Conservation (phyloP, 805 yeast genomes). For the Kodamaea sagamina region DNA sequence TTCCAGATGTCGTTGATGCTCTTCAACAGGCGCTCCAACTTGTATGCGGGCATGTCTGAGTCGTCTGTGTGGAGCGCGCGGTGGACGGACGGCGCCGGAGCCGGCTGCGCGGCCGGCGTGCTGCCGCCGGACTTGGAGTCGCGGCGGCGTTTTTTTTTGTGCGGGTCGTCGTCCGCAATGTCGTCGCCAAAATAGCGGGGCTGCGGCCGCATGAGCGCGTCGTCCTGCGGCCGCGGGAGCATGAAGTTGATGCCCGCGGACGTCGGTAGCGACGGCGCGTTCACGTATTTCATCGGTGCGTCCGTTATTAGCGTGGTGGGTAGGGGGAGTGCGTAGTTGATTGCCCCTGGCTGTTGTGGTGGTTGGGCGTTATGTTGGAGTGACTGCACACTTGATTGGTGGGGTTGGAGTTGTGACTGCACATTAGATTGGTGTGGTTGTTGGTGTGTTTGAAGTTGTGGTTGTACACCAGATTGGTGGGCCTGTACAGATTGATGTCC, state of each 20-base stretch:
- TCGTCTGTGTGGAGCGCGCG: conserved; percentile 4
- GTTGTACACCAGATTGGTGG: background rate
- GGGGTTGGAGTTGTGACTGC: background rate
- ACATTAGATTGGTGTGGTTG: background rate
- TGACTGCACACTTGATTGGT: conserved; percentile 9
- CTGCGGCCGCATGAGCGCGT: background rate
- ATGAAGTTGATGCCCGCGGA: conserved; percentile 1
- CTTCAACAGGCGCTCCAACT: conserved; percentile 17
- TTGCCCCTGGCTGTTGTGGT: conserved; percentile 4
- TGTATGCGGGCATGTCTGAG: conserved; percentile 12
- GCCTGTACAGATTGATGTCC: conserved; percentile 2
- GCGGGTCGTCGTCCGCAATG: conserved; percentile 8
- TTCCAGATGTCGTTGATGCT: conserved; percentile 50
- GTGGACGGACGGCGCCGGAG: background rate
- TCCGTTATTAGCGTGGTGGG: conserved; percentile 1
- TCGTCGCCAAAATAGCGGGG: conserved; percentile 9
- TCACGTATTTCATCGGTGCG: background rate
- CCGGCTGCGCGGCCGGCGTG: background rate
- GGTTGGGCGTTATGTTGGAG: conserved; percentile 10
- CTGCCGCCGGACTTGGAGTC: conserved; percentile 2
- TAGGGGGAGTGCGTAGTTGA: conserved; percentile 1
- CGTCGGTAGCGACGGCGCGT: no score
- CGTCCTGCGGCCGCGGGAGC: conserved; percentile 2
- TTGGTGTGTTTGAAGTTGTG: conserved; percentile 1
- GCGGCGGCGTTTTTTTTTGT: conserved; percentile 6